Percentiles rank a stretch among this genome's conserved stretches.
Conservation (phyloP, 345 rosid genomes). For the Murraya paniculata region DNA sequence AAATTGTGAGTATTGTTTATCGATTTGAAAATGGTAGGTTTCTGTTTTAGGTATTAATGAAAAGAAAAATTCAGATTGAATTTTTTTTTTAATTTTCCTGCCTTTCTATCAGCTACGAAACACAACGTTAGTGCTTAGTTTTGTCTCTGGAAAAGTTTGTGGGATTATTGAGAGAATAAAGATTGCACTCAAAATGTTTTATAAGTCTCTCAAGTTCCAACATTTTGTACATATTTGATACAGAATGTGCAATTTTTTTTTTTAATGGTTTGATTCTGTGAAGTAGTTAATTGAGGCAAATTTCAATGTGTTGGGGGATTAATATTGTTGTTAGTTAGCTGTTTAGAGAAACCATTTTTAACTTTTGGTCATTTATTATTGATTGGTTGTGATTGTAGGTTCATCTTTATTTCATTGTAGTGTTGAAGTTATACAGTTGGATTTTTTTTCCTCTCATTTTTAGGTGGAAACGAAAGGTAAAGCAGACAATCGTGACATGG, state of each 20-base stretch:
- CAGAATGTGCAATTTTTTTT: neutral
- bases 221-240: neutral
- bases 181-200: neutral
- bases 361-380: neutral
- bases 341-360: neutral
- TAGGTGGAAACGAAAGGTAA: slow-evolving; percentile 43
- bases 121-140: neutral
- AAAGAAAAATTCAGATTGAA: neutral
- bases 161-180: neutral
- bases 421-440: neutral
- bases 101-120: neutral
- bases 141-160: neutral
- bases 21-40: neutral
- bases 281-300: neutral
- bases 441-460: slow-evolving; percentile 10
- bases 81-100: neutral
- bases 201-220: neutral
- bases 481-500: slow-evolving; percentile 26
- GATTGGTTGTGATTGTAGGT: neutral
- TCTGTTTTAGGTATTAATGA: neutral
- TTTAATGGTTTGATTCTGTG: neutral
- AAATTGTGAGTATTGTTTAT: neutral
- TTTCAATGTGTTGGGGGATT: neutral
- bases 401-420: neutral
- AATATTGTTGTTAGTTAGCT: neutral